Evolutionary conservation across 2,329 filamentous ascomycete genomes (phyloP), one percentile per base, ranked within the genome.

Genomic region (Diaporthe sp.): DNA sequence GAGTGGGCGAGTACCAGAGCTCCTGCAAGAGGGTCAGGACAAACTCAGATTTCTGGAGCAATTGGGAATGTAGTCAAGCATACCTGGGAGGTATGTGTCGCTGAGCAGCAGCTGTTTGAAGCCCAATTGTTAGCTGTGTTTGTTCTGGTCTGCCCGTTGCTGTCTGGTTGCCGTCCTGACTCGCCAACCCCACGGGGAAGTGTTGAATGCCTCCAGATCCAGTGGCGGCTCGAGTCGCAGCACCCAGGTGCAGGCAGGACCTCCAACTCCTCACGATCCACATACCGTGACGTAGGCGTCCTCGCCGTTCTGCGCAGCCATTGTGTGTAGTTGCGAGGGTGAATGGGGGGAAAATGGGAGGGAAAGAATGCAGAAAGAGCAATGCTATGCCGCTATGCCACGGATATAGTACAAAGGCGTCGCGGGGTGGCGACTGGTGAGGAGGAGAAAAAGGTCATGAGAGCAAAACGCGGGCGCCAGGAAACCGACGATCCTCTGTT

Each of bases 1-100:
- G 97, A 98, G 87, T 98, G 96, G 77, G 95, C 96, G 78, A 99
- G 92, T 62, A 99, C 96, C 80, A 97, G 92, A 76, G 96, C 96
- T 84, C 97, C 96, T 98, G 79, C 51, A 79, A 65, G 3, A 78
- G 31, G 34, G 60, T 70, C 49, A 74, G 72, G 72, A 17, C 22
- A 55, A 19, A 46, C 2, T 2, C 37, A 13, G 75, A 78, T 77
- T 70, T 80, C 79, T 78, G 75, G 44, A 77, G 76, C 70, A 62
- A 72, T 72, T 44, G 77, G 70, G 73, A 72, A 15, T 37, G 22
- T 8, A 68, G 58, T 68, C 76, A n/a, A 73, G 84, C 86, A 81
- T 88, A 97, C 96, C 96, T 84, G 97, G 96, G 70, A 99, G 91
- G 85, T 99, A 99, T 78, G 91, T 91, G 86, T 99, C 96, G 87